Evolutionary conservation across 116 monocot genomes (phyloP), one percentile per base, ranked within the genome.

Genomic region (Phalaenopsis hybrid): DNA sequence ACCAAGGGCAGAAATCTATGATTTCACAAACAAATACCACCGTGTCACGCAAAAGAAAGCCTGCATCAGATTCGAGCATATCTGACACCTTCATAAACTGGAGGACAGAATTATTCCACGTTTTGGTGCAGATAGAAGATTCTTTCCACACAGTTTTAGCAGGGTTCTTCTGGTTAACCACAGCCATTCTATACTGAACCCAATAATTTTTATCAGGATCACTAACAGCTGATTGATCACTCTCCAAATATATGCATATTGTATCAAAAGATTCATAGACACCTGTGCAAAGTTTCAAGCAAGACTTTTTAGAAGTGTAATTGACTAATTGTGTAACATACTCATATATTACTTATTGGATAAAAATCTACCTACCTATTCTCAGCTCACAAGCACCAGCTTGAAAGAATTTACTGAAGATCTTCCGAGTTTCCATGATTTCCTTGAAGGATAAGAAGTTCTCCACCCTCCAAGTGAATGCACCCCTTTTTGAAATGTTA

Each of bases 61-160:
- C 99, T 58, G 87, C 95, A 83, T 99, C 99, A 28, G 89, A 77
- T 57, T 93, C 95, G 82, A 93, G 78, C 93, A 99, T 87, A 84
- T 99, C 99, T 28, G 93, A 88, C 10, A 99, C 99, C 87, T 99
- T 99, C 99, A 99, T 99, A 83, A 95, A 99, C 76, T 99, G 99
- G 57, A 99, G 93, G 41, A 99, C 95, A 11, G 99, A 99, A 84
- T 95, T 99, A 75, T 93, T 99, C 99, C 99, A 95, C 68, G 93
- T 92, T 84, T 93, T 95, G 74, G 99, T 99, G 80, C 93, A 99
- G 72, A 99, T 99, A 67, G 99, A 99, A 74, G 95, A 95, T 81
- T 99, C 99, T 82, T 95, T 99, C 90, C 92, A 93, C 15, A 99
- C 91, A 78, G 95, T 95, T 90, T 93, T 99, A 77, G 91, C 79